These are phyloP conservation scores for Camelina hispida DNA, from an alignment of 345 rosid genomes.

Conservation along the genomic window DNA sequence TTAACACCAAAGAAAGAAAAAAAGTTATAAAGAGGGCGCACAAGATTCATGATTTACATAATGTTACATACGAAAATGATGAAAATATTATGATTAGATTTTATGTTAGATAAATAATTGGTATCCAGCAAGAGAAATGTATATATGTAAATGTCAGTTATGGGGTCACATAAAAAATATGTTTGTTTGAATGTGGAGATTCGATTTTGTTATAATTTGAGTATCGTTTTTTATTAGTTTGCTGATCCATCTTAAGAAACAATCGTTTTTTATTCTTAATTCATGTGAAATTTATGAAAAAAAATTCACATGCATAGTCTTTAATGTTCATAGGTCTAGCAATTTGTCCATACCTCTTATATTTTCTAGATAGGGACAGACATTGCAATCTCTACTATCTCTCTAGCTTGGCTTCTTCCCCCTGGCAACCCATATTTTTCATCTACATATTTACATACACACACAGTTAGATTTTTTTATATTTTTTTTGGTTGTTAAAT, in stretches of 20 bases:
- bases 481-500: not conserved
- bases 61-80: not conserved
- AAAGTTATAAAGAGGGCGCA: not conserved
- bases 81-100: not conserved
- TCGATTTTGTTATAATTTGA: not conserved
- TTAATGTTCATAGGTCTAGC: slow-evolving; percentile 34
- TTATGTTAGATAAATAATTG: not conserved
- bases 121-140: not conserved
- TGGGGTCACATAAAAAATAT: not conserved
- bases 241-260: not conserved
- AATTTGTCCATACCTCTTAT: slow-evolving; percentile 47
- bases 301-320: slow-evolving; percentile 37
- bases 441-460: not conserved
- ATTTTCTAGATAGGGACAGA: slow-evolving; percentile 50
- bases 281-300: slow-evolving; percentile 16
- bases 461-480: not conserved
- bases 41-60: not conserved
- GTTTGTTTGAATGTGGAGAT: not conserved
- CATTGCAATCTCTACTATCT: slow-evolving; percentile 43
- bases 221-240: not conserved
- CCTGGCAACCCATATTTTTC: slow-evolving; percentile 44
- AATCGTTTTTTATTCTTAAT: not conserved
- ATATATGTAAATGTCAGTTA: not conserved
- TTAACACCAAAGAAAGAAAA: not conserved
- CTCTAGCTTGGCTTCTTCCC: slow-evolving; percentile 46